Evolutionary conservation across 352 stramenopile genomes (phyloP).

Genomic region (Phytophthora uliginosa): DNA sequence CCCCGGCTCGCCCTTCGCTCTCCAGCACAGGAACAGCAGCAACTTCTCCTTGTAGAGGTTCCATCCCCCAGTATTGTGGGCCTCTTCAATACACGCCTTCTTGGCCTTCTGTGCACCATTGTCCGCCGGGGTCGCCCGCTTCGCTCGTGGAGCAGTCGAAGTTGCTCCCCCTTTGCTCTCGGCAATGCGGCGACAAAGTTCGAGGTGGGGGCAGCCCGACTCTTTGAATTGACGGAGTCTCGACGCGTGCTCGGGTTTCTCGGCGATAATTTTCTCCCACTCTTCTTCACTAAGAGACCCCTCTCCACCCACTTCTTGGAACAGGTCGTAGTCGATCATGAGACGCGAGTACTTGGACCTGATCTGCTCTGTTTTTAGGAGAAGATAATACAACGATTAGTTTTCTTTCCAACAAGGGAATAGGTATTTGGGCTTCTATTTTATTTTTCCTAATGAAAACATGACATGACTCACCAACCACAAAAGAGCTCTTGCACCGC

Average conservation of each 20-base stretch:
- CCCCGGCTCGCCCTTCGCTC: conserved; percentile 31
- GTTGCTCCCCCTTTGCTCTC: conserved; percentile 20
- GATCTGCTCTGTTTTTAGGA: conserved; percentile 37
- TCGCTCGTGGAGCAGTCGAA: conserved; percentile 1
- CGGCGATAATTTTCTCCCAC: conserved; percentile 33
- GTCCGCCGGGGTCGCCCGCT: conserved; percentile 8
- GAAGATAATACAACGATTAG: conserved; percentile 3
- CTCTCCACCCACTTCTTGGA: conserved; percentile 24
- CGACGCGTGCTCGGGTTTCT: conserved; percentile 26
- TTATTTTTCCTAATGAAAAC: neutral
- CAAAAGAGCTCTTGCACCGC: conserved; percentile 33
- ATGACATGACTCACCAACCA: conserved; percentile 31
- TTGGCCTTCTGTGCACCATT: conserved; percentile 14
- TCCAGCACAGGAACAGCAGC: conserved; percentile 44
- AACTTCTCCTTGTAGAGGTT: conserved; percentile 33
- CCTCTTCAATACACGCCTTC: conserved; percentile 14
- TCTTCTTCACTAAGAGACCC: conserved; percentile 18
- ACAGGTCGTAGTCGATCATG: conserved; percentile 48
- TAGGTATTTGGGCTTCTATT: neutral
- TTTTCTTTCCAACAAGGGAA: neutral
- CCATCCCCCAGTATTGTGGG: conserved; percentile 5
- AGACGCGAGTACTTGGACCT: conserved; percentile 48
- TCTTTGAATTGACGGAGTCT: conserved; percentile 44
- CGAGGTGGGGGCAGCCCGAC: conserved; percentile 32
- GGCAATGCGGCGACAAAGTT: conserved; percentile 37